Evolutionary conservation across 2,329 filamentous ascomycete species (phyloP).

Genomic region (Elsinoe fawcettii): DNA sequence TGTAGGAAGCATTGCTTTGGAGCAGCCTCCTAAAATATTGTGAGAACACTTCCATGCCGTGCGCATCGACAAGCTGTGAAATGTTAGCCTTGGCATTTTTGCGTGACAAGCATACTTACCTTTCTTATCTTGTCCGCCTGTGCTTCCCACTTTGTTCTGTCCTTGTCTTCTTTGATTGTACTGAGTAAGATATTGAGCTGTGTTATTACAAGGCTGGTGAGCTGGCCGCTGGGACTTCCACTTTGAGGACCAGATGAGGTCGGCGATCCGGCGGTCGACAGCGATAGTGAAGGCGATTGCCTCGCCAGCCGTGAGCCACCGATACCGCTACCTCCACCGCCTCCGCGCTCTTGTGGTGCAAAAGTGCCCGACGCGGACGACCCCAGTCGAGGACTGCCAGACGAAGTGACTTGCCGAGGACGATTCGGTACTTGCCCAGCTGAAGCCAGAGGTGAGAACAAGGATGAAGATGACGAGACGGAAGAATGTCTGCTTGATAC

Average conservation of each 20-base stretch:
- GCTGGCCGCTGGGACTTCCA: constrained; percentile 38
- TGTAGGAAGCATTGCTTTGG: constrained; percentile 80
- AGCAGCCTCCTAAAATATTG: constrained; percentile 93
- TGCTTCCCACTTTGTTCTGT: constrained; percentile 81
- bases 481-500: constrained; percentile 48
- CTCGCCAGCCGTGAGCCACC: constrained; percentile 49
- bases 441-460: constrained; percentile 47
- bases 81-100: not conserved
- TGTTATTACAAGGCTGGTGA: constrained; percentile 89
- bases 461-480: constrained; percentile 47
- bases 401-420: constrained; percentile 48
- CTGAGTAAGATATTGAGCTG: constrained; percentile 92
- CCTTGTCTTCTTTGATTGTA: constrained; percentile 90
- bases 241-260: constrained; percentile 35
- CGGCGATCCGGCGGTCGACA: constrained; percentile 48
- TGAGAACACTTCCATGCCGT: constrained; percentile 98
- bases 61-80: constrained; percentile 80
- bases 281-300: constrained; percentile 53
- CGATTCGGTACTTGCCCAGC: constrained; percentile 47
- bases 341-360: constrained; percentile 31
- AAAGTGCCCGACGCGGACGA: constrained; percentile 47
- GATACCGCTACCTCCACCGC: constrained; percentile 48
- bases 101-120: constrained; percentile 46
- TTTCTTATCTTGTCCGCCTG: constrained; percentile 88
- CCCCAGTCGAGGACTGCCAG: constrained; percentile 47